Evolutionary conservation across 2,329 filamentous ascomycete genomes (phyloP), one percentile per base, ranked within the genome.

Genomic region (Paraphoma sp.): DNA sequence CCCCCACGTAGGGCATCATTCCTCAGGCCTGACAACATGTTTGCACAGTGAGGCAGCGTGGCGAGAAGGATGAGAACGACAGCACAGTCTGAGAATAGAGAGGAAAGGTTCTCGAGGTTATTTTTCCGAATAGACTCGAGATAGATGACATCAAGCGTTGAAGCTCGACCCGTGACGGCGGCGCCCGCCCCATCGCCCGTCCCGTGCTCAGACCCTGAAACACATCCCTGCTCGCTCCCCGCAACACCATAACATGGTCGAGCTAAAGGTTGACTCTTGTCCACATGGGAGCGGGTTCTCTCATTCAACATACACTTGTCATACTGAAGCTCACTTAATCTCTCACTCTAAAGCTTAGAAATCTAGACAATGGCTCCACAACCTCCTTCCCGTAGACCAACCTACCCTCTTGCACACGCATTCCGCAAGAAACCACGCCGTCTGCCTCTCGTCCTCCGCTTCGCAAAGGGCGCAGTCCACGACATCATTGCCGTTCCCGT

Each of bases 391-490:
- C 73, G 73, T 46, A 66, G 62, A n/a, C 74, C 79, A 14, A 81
- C 79, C 3, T 81, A 80, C 60, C 80, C 80, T 2, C 72, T 80
- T 41, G 80, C 80, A 47, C 72, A 82, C 59, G 75, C 76, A 14
- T 72, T 75, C 38, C 78, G 80, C 57, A 76, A 74, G 45, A 83
- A 83, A 65, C 80, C 80, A 28, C 73, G 78, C 4, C 84, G 87
- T 74, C 84, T 86, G 79, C 87, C 87, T 14, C 79, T 89, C 6
- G 86, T 88, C 14, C 79, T 89, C 43, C 83, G 87, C 59, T 87
- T 89, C 73, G 81, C 84, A 70, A 88, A 88, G 70, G 87, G 87
- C 48, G 84, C 86, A 3, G 84, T 89, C 52, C 87, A 89, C 71
- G 76, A 74, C 54, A 81, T 83, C 36, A 86, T 89, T 56, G 68